These are phyloP conservation scores for Quercus engelmannii DNA, from an alignment of 306 rosid genomes.

Conservation along the genomic window DNA sequence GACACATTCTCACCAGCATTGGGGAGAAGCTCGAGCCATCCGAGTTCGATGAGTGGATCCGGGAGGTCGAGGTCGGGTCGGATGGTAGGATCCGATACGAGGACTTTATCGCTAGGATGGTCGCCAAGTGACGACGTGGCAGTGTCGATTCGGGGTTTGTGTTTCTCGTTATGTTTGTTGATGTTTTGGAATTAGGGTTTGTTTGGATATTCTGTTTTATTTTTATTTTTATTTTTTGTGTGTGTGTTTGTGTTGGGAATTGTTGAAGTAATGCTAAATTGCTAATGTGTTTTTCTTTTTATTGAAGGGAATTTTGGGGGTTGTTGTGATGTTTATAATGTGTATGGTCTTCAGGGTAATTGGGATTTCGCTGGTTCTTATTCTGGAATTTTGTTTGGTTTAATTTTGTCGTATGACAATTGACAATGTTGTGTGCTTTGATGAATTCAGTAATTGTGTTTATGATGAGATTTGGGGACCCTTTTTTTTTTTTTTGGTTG, in stretches of 20 bases:
- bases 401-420: background rate
- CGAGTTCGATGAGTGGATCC: conserved; percentile 98
- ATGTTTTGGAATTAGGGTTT: conserved; percentile 24
- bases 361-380: conserved; percentile 4
- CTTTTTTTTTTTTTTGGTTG: background rate
- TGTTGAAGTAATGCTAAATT: conserved; percentile 25
- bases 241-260: conserved; percentile 1
- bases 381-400: conserved; percentile 7
- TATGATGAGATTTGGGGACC: background rate
- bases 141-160: conserved; percentile 8
- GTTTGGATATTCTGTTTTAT: conserved; percentile 28
- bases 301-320: conserved; percentile 2
- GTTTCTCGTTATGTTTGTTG: conserved; percentile 20
- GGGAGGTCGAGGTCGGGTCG: conserved; percentile 84
- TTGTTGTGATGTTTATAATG: conserved; percentile 13
- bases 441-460: background rate
- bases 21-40: conserved; percentile 96
- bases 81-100: conserved; percentile 97
- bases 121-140: conserved; percentile 72
- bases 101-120: conserved; percentile 95
- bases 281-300: background rate
- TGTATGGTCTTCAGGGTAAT: conserved; percentile 13
- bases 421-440: background rate
- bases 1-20: conserved; percentile 87
- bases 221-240: background rate